Evolutionary conservation across 2,329 filamentous ascomycete species (phyloP).

Genomic region (Phyllosticta ampelicida): DNA sequence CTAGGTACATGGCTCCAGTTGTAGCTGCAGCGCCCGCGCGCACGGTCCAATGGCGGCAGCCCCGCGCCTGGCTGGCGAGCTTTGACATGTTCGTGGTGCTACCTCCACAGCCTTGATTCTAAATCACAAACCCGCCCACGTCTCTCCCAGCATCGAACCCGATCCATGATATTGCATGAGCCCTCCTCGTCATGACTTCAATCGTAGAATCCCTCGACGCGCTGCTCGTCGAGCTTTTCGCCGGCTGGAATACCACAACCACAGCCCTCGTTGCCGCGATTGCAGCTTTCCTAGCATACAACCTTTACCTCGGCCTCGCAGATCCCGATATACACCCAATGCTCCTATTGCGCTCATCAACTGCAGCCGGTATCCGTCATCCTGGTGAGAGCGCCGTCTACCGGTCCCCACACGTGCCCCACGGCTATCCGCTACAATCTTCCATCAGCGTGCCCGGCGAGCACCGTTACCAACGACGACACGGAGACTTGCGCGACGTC

Average conservation of each 20-base stretch:
- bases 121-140: not conserved
- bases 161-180: constrained; percentile 10
- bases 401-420: constrained; percentile 71
- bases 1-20: no score
- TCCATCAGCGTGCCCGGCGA: constrained; percentile 8
- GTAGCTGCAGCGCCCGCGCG: no score
- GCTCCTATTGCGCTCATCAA: constrained; percentile 74
- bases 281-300: constrained; percentile 57
- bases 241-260: constrained; percentile 74
- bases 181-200: constrained; percentile 25
- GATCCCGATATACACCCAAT: constrained; percentile 91
- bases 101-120: not conserved
- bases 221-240: constrained; percentile 55
- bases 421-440: constrained; percentile 46
- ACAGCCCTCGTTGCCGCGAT: constrained; percentile 60
- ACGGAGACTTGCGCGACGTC: constrained; percentile 84
- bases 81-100: not conserved
- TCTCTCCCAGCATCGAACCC: constrained; percentile 15
- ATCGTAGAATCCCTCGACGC: constrained; percentile 60
- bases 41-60: constrained; percentile 3
- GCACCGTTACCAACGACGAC: constrained; percentile 62
- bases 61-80: not conserved
- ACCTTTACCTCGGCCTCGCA: constrained; percentile 51
- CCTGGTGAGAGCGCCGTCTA: constrained; percentile 78
- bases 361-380: constrained; percentile 67